phyloP scores from a whole-genome alignment of 2,329 filamentous ascomycete species.

The Coleophoma crateriformis region DNA sequence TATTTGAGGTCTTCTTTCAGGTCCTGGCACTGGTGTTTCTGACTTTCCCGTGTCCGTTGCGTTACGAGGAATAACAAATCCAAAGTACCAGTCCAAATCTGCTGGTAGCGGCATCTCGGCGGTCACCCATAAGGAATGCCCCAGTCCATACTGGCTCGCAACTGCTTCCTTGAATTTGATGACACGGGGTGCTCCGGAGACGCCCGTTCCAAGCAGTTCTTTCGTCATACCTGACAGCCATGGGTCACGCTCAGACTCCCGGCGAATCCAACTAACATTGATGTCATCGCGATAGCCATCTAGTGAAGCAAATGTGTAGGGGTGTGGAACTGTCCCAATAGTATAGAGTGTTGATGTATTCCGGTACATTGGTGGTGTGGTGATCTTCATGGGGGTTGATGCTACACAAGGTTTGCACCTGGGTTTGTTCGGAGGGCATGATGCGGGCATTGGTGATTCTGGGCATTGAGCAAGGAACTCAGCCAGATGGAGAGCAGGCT shows the following conservation, averaged over 20 bases:
- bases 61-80: slow-evolving; percentile 68
- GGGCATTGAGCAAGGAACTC: slow-evolving; percentile 72
- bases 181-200: slow-evolving; percentile 60
- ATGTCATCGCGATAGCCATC: slow-evolving; percentile 55
- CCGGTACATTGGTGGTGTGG: slow-evolving; percentile 60
- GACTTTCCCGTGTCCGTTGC: slow-evolving; percentile 47
- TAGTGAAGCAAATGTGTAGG: slow-evolving; percentile 74
- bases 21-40: slow-evolving; percentile 51
- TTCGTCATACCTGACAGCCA: slow-evolving; percentile 73
- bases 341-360: slow-evolving; percentile 72
- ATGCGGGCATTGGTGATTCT: slow-evolving; percentile 63
- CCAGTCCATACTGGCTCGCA: slow-evolving; percentile 58
- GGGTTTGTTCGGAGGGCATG: slow-evolving; percentile 77
- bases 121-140: slow-evolving; percentile 74
- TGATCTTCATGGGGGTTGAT: slow-evolving; percentile 58
- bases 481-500: slow-evolving; percentile 67
- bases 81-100: slow-evolving; percentile 87
- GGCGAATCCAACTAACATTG: slow-evolving; percentile 59
- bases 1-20: slow-evolving; percentile 49
- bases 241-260: slow-evolving; percentile 65
- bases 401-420: slow-evolving; percentile 71
- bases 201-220: slow-evolving; percentile 57
- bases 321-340: slow-evolving; percentile 85
- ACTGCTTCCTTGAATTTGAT: slow-evolving; percentile 77
- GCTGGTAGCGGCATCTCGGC: slow-evolving; percentile 54